Evolutionary conservation across 805 yeast genomes (phyloP).

Genomic region (Pichia phayaonensis): DNA sequence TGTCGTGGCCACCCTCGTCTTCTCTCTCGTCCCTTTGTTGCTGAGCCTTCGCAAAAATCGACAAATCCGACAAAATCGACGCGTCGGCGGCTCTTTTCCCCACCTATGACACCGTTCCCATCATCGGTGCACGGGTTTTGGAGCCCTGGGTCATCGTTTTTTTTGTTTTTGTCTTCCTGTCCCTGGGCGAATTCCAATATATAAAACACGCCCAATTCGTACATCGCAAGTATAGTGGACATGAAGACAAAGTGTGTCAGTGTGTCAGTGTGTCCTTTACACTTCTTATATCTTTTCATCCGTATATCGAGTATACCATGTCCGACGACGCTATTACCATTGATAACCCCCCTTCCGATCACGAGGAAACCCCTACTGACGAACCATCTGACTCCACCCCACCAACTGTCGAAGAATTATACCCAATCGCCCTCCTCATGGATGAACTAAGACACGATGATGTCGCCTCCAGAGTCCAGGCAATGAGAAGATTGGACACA

Average conservation of each 20-base stretch:
- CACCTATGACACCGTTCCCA: background rate
- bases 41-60: no score
- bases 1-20: background rate
- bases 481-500: constrained; percentile 90
- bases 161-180: no score
- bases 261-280: no score
- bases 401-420: constrained; percentile 48
- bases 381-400: background rate
- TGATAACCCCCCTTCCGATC: background rate
- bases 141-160: no score
- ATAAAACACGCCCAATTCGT: no score
- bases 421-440: constrained; percentile 92
- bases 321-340: background rate
- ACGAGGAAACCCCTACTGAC: background rate
- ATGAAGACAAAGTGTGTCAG: no score
- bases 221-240: no score
- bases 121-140: no score
- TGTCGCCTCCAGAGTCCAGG: constrained; percentile 84
- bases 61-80: no score
- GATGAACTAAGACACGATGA: constrained; percentile 95
- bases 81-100: background rate
- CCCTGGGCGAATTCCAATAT: no score
- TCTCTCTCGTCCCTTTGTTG: background rate
- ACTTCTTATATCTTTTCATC: no score
- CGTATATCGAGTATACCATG: background rate